phyloP scores from a whole-genome alignment of 2,329 filamentous ascomycete species.

The Colletotrichum euphorbiae region DNA sequence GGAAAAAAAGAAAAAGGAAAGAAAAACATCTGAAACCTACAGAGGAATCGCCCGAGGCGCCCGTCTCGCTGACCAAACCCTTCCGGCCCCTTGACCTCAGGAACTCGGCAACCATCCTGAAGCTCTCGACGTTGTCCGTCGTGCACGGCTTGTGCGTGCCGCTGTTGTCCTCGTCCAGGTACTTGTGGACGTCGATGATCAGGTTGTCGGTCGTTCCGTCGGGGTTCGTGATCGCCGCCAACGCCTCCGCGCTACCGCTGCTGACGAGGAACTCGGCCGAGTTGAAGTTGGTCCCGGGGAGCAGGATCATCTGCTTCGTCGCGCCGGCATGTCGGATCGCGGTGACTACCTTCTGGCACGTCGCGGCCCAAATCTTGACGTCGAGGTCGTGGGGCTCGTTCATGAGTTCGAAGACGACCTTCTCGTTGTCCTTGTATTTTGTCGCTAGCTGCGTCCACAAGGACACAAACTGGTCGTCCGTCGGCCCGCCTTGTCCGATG shows the following conservation, averaged over 20 bases:
- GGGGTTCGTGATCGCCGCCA: constrained; percentile 67
- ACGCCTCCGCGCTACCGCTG: constrained; percentile 61
- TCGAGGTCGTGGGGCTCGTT: constrained; percentile 75
- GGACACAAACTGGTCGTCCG: constrained; percentile 66
- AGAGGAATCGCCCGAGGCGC: constrained; percentile 56
- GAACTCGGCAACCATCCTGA: constrained; percentile 59
- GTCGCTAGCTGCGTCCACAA: constrained; percentile 70
- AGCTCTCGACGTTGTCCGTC: constrained; percentile 63
- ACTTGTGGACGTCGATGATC: constrained; percentile 71
- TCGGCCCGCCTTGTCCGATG: constrained; percentile 74
- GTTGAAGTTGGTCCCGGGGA: constrained; percentile 72
- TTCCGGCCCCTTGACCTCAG: constrained; percentile 59
- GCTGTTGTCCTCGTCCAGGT: constrained; percentile 68
- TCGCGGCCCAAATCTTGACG: constrained; percentile 67
- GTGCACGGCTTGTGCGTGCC: constrained; percentile 65
- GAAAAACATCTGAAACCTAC: constrained; percentile 44
- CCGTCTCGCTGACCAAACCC: constrained; percentile 65
- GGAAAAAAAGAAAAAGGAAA: too few relatives aligned
- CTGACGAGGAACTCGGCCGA: constrained; percentile 61
- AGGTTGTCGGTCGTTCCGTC: constrained; percentile 68
- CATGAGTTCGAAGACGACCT: constrained; percentile 74
- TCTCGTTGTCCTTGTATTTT: constrained; percentile 66
- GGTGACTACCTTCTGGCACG: constrained; percentile 71
- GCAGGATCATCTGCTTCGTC: constrained; percentile 70
- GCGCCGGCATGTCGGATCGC: constrained; percentile 75